Conservation (phyloP, 2,329 filamentous ascomycete genomes). For the Orbilia ellipsospora region DNA sequence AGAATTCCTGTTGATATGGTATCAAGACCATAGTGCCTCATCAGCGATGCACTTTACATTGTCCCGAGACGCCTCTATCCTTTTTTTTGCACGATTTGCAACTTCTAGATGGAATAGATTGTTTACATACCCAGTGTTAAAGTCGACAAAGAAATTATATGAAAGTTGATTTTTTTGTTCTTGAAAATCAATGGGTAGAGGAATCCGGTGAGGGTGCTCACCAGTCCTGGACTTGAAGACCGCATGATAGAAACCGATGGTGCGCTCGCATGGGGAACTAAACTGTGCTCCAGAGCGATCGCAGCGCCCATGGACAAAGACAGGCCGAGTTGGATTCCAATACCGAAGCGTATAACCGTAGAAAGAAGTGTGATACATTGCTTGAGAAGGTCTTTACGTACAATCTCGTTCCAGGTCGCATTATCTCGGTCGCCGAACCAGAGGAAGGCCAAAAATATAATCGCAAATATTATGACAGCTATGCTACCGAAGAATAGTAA, state of each 20-base stretch:
- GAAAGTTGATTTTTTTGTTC: not conserved
- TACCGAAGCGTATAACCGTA: conserved; percentile 18
- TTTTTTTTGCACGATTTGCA: too few relatives aligned
- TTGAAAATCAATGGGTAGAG: conserved; percentile 14
- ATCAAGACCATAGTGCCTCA: too few relatives aligned
- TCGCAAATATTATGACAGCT: not conserved
- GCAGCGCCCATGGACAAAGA: conserved; percentile 14
- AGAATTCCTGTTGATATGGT: conserved; percentile 9
- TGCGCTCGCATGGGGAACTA: not conserved
- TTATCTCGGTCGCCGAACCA: conserved; percentile 2
- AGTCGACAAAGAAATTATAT: not conserved
- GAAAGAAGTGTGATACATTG: conserved; percentile 15
- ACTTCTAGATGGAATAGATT: too few relatives aligned
- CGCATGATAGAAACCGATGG: conserved; percentile 2
- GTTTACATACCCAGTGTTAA: not conserved
- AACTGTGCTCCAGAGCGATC: not conserved
- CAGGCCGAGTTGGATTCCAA: conserved; percentile 8
- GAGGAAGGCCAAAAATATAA: conserved; percentile 5
- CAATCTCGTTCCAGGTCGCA: not conserved
- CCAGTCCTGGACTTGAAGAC: not conserved
- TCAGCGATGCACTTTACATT: too few relatives aligned
- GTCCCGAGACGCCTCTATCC: too few relatives aligned
- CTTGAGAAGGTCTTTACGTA: conserved; percentile 1
- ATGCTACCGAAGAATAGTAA: conserved; percentile 1
- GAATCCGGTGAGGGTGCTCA: not conserved